phyloP scores from a whole-genome alignment of 1,284 basidiomycete species.

The Neolentinus lepideus region DNA sequence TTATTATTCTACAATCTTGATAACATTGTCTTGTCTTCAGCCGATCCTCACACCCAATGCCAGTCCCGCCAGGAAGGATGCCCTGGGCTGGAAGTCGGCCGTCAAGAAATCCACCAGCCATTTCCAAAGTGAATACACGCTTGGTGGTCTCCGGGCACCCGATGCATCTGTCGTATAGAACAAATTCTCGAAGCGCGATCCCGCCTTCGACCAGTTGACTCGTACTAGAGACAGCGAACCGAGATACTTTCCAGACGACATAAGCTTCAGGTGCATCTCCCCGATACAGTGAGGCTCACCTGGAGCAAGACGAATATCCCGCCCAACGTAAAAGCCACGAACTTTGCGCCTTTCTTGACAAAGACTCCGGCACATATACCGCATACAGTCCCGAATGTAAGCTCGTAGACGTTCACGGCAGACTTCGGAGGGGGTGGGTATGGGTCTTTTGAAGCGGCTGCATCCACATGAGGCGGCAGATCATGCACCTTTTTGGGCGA shows the following conservation, averaged over 20 bases:
- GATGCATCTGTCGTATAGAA: conserved; percentile 59
- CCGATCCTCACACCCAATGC: conserved; percentile 57
- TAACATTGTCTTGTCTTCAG: too few species aligned
- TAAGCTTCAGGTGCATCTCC: background rate
- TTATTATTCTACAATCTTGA: too few species aligned
- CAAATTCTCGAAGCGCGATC: conserved; percentile 61
- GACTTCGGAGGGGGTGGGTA: conserved; percentile 56
- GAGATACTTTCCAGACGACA: conserved; percentile 53
- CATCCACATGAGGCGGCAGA: conserved; percentile 5
- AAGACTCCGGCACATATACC: conserved; percentile 91
- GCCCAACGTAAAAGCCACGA: conserved; percentile 78
- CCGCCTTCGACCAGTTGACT: conserved; percentile 71
- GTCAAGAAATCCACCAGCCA: conserved; percentile 84
- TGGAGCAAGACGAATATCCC: conserved; percentile 84
- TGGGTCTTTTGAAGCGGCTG: conserved; percentile 10
- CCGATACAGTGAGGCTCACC: conserved; percentile 34
- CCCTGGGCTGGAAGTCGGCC: conserved; percentile 86
- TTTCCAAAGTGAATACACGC: conserved; percentile 56
- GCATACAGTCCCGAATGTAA: conserved; percentile 82
- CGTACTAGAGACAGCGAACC: conserved; percentile 62
- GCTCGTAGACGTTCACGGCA: conserved; percentile 71
- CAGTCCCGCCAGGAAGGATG: conserved; percentile 69
- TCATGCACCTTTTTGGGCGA: conserved; percentile 5
- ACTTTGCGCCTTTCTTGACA: conserved; percentile 87
- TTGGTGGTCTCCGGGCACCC: conserved; percentile 51